Conservation (phyloP, 345 rosid genomes). For the Rhodamnia rubescens region DNA sequence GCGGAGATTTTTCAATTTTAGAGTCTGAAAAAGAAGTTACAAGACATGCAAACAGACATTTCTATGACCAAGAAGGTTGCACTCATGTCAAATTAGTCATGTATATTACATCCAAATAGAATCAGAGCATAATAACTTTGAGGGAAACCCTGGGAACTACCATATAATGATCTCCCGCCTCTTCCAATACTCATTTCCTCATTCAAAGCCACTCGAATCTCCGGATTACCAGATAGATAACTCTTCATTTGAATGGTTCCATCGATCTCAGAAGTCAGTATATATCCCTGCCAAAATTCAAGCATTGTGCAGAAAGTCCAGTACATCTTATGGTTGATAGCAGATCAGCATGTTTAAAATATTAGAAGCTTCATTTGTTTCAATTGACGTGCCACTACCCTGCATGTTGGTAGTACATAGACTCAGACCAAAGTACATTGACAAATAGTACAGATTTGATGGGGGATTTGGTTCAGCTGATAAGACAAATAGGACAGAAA, state of each 20-base stretch:
- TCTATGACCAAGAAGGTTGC: not conserved
- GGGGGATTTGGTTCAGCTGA: not conserved
- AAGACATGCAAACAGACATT: not conserved
- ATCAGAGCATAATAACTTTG: not conserved
- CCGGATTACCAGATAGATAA: constrained; percentile 92
- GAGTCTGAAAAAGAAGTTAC: not conserved
- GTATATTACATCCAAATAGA: not conserved
- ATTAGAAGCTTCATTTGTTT: not conserved
- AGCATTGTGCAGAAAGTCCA: not conserved
- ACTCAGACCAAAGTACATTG: not conserved
- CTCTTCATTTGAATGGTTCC: constrained; percentile 99
- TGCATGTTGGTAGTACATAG: not conserved
- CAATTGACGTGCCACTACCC: not conserved
- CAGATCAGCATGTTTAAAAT: not conserved
- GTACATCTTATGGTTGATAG: not conserved
- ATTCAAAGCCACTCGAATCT: constrained; percentile 92
- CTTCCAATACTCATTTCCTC: constrained; percentile 86
- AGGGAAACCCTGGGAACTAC: constrained; percentile 24
- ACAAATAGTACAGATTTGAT: not conserved
- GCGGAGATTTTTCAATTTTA: not conserved
- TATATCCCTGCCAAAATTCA: constrained; percentile 61
- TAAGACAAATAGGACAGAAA: not conserved
- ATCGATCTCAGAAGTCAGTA: constrained; percentile 95
- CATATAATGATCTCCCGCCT: constrained; percentile 66
- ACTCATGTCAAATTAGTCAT: not conserved